phyloP scores from a whole-genome alignment of 2,329 filamentous ascomycete species.

The Penicillium sp. region DNA sequence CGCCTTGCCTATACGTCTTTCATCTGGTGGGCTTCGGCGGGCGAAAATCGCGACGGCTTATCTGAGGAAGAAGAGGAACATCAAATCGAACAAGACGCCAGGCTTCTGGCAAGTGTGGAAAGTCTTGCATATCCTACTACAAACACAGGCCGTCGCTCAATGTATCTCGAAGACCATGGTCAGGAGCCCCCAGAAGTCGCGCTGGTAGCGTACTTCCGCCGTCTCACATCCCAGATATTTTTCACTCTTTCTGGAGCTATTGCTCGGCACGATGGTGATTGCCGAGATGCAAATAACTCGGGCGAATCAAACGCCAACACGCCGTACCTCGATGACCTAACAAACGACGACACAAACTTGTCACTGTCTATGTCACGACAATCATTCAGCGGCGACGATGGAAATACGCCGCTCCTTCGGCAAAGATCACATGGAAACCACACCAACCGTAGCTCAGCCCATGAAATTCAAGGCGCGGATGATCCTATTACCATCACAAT shows the following conservation, averaged over 20 bases:
- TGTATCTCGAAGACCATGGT: slow-evolving; percentile 36
- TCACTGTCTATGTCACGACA: slow-evolving; percentile 35
- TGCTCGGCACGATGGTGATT: slow-evolving; percentile 47
- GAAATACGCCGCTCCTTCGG: slow-evolving; percentile 35
- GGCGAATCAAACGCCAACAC: slow-evolving; percentile 23
- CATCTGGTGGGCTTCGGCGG: slow-evolving; percentile 72
- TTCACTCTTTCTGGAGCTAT: slow-evolving; percentile 52
- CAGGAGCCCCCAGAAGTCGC: slow-evolving; percentile 53
- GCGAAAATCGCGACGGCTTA: slow-evolving; percentile 62
- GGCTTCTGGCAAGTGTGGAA: slow-evolving; percentile 47
- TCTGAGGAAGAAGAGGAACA: slow-evolving; percentile 60
- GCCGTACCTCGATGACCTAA: slow-evolving; percentile 34
- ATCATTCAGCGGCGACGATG: slow-evolving; percentile 38
- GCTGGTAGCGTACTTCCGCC: slow-evolving; percentile 58
- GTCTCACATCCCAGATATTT: slow-evolving; percentile 54
- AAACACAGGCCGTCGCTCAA: slow-evolving; percentile 35
- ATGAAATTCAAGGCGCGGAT: slow-evolving; percentile 18
- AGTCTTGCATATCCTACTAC: slow-evolving; percentile 38
- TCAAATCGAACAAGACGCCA: slow-evolving; percentile 52
- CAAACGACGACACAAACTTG: slow-evolving; percentile 31
- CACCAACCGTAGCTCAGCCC: slow-evolving; percentile 8
- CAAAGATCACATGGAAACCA: slow-evolving; percentile 23
- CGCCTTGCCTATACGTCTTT: slow-evolving; percentile 66
- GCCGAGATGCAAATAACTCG: slow-evolving; percentile 28
- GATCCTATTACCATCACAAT: slow-evolving; percentile 47